Evolutionary conservation across 2,329 filamentous ascomycete species (phyloP), one percentile per base, ranked within the genome.

Genomic region (Aureobasidium namibiae): DNA sequence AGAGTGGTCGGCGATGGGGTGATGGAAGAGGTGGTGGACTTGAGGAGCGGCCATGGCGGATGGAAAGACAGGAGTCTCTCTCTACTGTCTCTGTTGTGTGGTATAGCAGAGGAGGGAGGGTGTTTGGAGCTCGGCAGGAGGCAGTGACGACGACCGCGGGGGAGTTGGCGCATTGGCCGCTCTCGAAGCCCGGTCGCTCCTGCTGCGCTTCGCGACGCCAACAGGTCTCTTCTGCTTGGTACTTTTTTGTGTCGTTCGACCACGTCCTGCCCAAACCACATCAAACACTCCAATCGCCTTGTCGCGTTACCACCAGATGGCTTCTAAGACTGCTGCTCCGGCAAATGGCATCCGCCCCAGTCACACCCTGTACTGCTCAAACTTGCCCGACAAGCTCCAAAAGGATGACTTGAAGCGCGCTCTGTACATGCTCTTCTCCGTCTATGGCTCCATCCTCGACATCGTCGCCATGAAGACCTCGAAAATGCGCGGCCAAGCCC

Each of bases 21-120:
- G 85, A 78, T 97, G 91, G 79, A 99, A 99, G 65, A 99, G 87
- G 71, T 97, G 92, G 77, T 97, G 90, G 61, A 95, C 89, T 81
- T 97, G 90, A 65, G 92, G 90, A 61, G 87, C 74, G 59, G 89
- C 80, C 92, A 97, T 97, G 61, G 56, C 81, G 60, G 52, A 53
- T 77, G 80, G 86, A 36, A 24, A 42, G 66, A 89, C 90, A 94
- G 90, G 90, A 95, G 90, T 45, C 1, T 84, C 90, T 95, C 94
- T 97, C 94, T 87, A 97, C 94, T 96, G 94, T 82, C 89, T 83
- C n/a, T 56, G 53, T 29, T 48, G 26, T 44, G 23, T 48, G 29
- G 45, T 36, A 23, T 39, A n/a, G 23, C n/a, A n/a, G n/a, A n/a
- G n/a, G n/a, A 31, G 29, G 6, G 42, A 23, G 50, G 36, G 50